phyloP scores from a whole-genome alignment of 768 basidiomycete species.

The Podaxis sp. region DNA sequence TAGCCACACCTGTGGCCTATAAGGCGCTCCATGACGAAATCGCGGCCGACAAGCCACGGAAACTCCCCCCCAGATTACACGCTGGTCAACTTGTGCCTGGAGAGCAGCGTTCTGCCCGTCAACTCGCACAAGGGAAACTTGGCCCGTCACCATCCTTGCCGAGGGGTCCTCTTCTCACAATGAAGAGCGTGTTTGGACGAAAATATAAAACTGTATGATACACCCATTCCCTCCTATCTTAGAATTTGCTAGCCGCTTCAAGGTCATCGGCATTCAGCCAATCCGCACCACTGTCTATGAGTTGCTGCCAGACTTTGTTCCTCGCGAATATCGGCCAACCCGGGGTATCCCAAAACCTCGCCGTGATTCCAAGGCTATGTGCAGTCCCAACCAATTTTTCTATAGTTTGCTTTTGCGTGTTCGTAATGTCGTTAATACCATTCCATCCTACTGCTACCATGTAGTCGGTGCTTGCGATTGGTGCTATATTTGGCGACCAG shows the following conservation, averaged over 20 bases:
- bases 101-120: slow-evolving; percentile 53
- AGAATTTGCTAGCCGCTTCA: slow-evolving; percentile 37
- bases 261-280: slow-evolving; percentile 56
- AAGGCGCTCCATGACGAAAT: slow-evolving; percentile 44
- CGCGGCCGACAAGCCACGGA: slow-evolving; percentile 32
- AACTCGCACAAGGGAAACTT: slow-evolving; percentile 53
- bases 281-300: slow-evolving; percentile 42
- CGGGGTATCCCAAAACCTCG: slow-evolving; percentile 55
- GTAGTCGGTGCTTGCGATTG: slow-evolving; percentile 52
- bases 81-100: slow-evolving; percentile 62
- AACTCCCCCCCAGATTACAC: slow-evolving; percentile 29
- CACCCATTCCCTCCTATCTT: slow-evolving; percentile 1
- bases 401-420: slow-evolving; percentile 36
- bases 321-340: slow-evolving; percentile 44
- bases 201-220: slow-evolving; percentile 23
- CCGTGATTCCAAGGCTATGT: slow-evolving; percentile 40
- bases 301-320: slow-evolving; percentile 40
- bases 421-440: slow-evolving; percentile 41
- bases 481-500: slow-evolving; percentile 41
- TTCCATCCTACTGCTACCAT: slow-evolving; percentile 43
- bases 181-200: slow-evolving; percentile 31
- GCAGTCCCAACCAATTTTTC: slow-evolving; percentile 41
- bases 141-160: slow-evolving; percentile 25
- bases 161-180: slow-evolving; percentile 23
- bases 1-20: slow-evolving; percentile 62